Evolutionary conservation across 2,329 filamentous ascomycete species (phyloP).

Genomic region (Alternaria incomplexa): DNA sequence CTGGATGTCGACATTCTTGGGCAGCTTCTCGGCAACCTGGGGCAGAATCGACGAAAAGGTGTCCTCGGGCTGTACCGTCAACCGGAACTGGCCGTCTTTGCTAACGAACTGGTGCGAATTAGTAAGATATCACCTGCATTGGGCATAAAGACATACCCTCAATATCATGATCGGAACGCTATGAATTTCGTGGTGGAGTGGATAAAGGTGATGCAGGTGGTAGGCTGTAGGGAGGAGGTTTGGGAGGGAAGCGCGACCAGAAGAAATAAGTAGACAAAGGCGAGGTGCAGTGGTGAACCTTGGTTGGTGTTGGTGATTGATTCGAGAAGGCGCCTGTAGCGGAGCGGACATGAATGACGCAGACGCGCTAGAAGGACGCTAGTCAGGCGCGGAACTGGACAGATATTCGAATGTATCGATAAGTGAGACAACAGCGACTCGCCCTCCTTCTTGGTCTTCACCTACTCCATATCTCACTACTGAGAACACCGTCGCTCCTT

Average conservation of each 20-base stretch:
- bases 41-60: slow-evolving; percentile 68
- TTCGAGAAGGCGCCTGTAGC: background rate
- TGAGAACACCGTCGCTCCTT: slow-evolving; percentile 27
- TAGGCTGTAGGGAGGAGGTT: background rate
- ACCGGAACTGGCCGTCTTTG: slow-evolving; percentile 79
- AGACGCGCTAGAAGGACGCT: slow-evolving; percentile 10
- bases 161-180: slow-evolving; percentile 68
- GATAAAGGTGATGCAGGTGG: background rate
- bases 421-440: slow-evolving; percentile 12
- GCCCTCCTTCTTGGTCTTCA: slow-evolving; percentile 7
- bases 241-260: background rate
- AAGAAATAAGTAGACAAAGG: background rate
- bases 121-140: background rate
- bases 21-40: slow-evolving; percentile 66
- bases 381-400: slow-evolving; percentile 27
- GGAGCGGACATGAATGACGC: slow-evolving; percentile 5
- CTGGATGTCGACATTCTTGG: slow-evolving; percentile 59
- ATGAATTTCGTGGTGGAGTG: background rate
- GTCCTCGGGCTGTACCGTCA: slow-evolving; percentile 76
- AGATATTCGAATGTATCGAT: slow-evolving; percentile 29
- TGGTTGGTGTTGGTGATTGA: slow-evolving; percentile 18
- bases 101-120: slow-evolving; percentile 3
- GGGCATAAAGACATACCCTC: slow-evolving; percentile 30
- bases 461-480: slow-evolving; percentile 1
- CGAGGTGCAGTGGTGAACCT: slow-evolving; percentile 17